Evolutionary conservation across 2,329 filamentous ascomycete species (phyloP), one percentile per base, ranked within the genome.

Genomic region (Pyrenophora tritici-repentis): DNA sequence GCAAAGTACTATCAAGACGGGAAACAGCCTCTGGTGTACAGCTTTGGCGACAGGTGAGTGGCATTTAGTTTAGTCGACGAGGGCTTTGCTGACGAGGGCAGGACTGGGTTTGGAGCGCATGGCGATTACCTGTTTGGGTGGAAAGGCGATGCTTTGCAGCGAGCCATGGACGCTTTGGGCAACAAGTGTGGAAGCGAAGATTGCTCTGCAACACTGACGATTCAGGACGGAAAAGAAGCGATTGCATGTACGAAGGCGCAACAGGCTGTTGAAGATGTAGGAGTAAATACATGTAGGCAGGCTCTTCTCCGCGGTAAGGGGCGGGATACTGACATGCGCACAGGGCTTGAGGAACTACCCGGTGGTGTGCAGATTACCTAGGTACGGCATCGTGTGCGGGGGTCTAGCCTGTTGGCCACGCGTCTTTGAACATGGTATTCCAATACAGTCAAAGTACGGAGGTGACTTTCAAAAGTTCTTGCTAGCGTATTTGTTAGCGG

Each of bases 31-130:
- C 62, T 70, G 44, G 66, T 70, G 22, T 68, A 62, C 37, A 53
- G 51, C 5, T 69, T 70, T 66, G 66, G 66, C 32, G 67, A 70
- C 52, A 61, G 62, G 66, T 69, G 47, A 61, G 63, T 57, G 9
- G 6, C 7, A 18, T 34, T 7, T 1, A 8, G 6, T 31, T 6
- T 10, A 5, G 12, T 3, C 9, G 1, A n/a, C 1, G n/a, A 17
- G 40, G 16, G n/a, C 37, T 6, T 18, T 46, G 24, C 39, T 49
- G 20, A 22, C 12, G 2, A 17, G 6, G 5, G n/a, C 60, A 73
- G 58, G 1, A 66, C 63, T 7, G 63, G 62, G n/a, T 61, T 67
- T 41, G 63, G 62, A 13, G 59, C 65, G 14, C 62, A 68, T 35
- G 62, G 62, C 10, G 58, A 65, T 39, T 65, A 65, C 35, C 55